Base-by-base conservation (phyloP, 257 asterid genomes). In the Petrea volubilis region DNA sequence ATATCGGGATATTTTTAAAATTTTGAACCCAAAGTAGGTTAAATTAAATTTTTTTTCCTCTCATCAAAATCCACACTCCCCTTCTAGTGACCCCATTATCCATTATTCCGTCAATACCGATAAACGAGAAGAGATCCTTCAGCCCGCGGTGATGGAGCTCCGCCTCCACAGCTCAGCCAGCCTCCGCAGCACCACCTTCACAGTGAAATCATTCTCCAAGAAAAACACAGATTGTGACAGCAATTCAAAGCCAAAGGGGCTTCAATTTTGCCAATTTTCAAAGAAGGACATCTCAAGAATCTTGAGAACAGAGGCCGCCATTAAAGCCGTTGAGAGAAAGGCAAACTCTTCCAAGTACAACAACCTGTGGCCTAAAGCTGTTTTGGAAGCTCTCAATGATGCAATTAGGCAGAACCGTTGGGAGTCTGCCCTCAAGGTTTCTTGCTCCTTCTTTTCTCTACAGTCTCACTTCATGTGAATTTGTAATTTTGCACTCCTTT, bases 341-440 rank as follows among this genome's bases (percentile, higher is more conserved):
- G 85, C 92, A 0, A 88, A 84, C 79, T 94, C 98, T 2, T 66
- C 84, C 18, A 91, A 94, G 79, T 85, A 88, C 82, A 89, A 62
- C 18, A 89, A 86, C 49, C 96, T 94, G 58, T 87, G 80, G 83
- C 96, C 97, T 20, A 94, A 85, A 75, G 89, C 97, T 50, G 90
- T 94, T 31, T 65, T 94, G 79, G 97, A 90, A 74, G 96, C 97
- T 77, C 75, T 94, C 2, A 73, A 70, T 62, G 87, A 94, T 62
- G 93, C 99, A 38, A 84, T 94, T 55, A 80, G 60, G 71, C 76
- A 73, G 13, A 88, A 81, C 55, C 80, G 79, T 0, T 94, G 99
- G 97, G 97, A 86, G 49, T 84, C 93, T 66, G 98, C 98, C 75
- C 87, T 94, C 13, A 91, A 91, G 97, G 97, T 91, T 74, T 46